A percentile compares a stretch with the other conserved stretches of the same genome.
These are phyloP conservation scores for Moesziomyces sp. DNA, from an alignment of 1,284 basidiomycete species.

Conservation along the genomic window DNA sequence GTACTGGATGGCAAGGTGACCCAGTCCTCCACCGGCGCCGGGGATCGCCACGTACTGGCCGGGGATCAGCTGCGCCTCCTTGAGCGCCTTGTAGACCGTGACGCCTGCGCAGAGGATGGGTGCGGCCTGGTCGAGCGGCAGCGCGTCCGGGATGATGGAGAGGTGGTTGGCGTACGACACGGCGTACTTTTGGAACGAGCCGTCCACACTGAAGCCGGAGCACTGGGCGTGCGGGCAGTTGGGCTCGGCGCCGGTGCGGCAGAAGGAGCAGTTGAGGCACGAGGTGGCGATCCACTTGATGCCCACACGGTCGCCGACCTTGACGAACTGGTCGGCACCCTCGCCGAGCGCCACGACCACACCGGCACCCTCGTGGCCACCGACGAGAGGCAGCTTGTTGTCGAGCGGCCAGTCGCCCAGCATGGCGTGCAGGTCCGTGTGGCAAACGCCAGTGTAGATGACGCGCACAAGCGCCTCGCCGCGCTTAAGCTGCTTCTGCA, in stretches of 20 bases:
- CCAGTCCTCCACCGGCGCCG: conserved; percentile 78
- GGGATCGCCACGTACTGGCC: conserved; percentile 85
- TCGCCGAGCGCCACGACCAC: conserved; percentile 80
- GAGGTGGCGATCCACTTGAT: conserved; percentile 77
- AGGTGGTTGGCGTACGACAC: conserved; percentile 78
- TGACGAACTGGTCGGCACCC: conserved; percentile 73
- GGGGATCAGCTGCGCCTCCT: conserved; percentile 75
- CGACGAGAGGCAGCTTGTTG: conserved; percentile 79
- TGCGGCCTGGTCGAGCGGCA: conserved; percentile 78
- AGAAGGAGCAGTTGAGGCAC: conserved; percentile 79
- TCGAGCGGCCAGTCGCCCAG: conserved; percentile 65
- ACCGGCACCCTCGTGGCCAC: conserved; percentile 80
- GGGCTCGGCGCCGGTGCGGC: conserved; percentile 78
- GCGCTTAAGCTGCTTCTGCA: conserved; percentile 77
- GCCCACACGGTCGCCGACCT: conserved; percentile 82
- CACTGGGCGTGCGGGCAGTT: conserved; percentile 58
- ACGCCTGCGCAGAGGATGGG: conserved; percentile 82
- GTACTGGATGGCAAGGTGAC: conserved; percentile 57
- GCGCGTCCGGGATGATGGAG: conserved; percentile 69
- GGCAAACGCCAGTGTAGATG: conserved; percentile 59
- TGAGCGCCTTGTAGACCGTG: conserved; percentile 85
- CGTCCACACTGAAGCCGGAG: conserved; percentile 76
- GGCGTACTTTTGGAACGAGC: conserved; percentile 80
- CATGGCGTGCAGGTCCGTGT: conserved; percentile 58
- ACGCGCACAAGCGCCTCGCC: conserved; percentile 85